These are phyloP conservation scores for Boehmeria nivea DNA, from an alignment of 306 rosid genomes.

Conservation along the genomic window DNA sequence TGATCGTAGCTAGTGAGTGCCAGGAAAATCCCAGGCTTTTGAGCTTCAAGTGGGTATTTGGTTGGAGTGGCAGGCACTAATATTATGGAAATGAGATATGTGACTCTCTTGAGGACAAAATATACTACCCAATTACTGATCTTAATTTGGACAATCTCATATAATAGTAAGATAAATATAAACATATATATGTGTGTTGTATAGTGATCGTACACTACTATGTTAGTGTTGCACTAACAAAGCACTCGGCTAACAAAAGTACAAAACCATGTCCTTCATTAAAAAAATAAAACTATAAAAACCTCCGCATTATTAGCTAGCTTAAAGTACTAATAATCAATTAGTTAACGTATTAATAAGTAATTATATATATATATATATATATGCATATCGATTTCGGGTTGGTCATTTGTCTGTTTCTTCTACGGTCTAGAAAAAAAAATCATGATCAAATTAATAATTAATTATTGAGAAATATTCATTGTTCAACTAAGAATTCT, in stretches of 20 bases:
- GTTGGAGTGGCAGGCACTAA: constrained; percentile 1
- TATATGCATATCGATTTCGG: no score
- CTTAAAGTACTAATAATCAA: no score
- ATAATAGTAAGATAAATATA: background rate
- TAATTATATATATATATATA: no score
- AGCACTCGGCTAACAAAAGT: background rate
- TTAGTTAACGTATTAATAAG: no score
- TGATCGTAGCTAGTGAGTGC: background rate
- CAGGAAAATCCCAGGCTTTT: background rate
- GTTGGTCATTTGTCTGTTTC: no score
- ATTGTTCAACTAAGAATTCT: no score
- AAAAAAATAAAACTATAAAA: no score
- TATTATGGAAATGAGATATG: background rate
- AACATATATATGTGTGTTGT: background rate
- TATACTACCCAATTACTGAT: background rate
- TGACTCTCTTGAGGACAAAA: background rate
- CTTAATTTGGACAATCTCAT: background rate
- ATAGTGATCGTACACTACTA: background rate
- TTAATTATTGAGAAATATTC: no score
- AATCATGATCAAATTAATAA: no score
- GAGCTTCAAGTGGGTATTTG: background rate
- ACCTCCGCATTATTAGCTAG: no score
- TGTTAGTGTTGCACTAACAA: background rate
- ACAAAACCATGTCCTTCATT: background rate
- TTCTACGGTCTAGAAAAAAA: no score